Evolutionary conservation across 176 grass and related monocot species (phyloP), one percentile per base, ranked within the genome.

Genomic region (Triticum dicoccoides): DNA sequence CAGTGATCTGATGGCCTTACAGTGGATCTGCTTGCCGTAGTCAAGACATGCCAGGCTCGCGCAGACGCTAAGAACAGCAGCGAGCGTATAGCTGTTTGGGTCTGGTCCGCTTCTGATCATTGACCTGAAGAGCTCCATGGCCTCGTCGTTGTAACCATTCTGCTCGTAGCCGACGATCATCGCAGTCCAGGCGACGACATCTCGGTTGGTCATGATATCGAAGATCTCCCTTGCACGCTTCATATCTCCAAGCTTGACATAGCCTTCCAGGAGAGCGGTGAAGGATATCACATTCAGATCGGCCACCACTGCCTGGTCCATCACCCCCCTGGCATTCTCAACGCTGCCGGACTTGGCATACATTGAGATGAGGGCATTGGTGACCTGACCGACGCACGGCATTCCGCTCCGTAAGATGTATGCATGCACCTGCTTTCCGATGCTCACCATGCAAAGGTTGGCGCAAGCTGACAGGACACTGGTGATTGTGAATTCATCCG

Each of bases 131-230:
- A 95, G 86, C 61, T 94, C 84, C 70, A 98, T 70, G 2, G 91
- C 91, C 67, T 95, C 93, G 44, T 64, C 87, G 66, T 98, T 92
- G 38, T 84, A 84, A 86, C 93, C 89, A 69, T 94, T 98, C 91
- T 98, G 96, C 68, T 91, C 84, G 37, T 95, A 98, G 23, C 96
- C 91, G 1, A 98, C 96, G 34, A 98, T 95, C 93, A 93, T 95
- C 51, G 96, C 93, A n/a, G 91, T 98, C 96, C 96, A 98, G 61
- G 96, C 89, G 69, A 98, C 71, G 24, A 95, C 93, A 92, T 98
- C 96, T 70, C 84, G 80, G 52, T 94, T 79, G 20, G 88, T 92
- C 93, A 94, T 98, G 77, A 88, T 51, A 49, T 91, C 32, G 11
- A 98, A 95, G 61, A 92, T 94, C 91, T 95, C 67, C 79, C 89